Conservation (phyloP, 192 early-diverging fungal species). For the Spizellomyces sp. region DNA sequence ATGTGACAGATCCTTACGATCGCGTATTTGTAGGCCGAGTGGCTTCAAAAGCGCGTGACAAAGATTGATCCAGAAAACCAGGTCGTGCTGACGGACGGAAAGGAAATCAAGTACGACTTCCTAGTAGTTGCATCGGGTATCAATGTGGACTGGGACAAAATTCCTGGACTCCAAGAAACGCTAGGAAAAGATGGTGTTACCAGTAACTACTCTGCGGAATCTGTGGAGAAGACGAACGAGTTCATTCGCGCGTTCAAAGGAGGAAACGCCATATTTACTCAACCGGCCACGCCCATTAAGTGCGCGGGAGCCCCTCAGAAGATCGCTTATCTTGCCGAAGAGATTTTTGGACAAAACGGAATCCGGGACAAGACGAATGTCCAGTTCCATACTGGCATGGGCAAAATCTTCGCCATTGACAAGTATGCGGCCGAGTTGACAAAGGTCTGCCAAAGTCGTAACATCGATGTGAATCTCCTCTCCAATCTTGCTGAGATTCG, state of each 20-base stretch:
- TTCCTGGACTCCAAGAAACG: slow-evolving; percentile 73
- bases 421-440: slow-evolving; percentile 78
- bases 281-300: slow-evolving; percentile 85
- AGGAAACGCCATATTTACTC: slow-evolving; percentile 84
- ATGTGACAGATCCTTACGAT: too few species aligned
- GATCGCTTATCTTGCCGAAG: slow-evolving; percentile 86
- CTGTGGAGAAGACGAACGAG: slow-evolving; percentile 73
- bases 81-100: slow-evolving; percentile 67
- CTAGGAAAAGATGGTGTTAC: slow-evolving; percentile 80
- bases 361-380: slow-evolving; percentile 68
- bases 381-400: slow-evolving; percentile 77
- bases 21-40: slow-evolving; percentile 57
- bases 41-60: slow-evolving; percentile 73
- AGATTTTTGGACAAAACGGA: slow-evolving; percentile 71
- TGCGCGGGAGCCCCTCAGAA: slow-evolving; percentile 89
- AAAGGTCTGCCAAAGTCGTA: slow-evolving; percentile 66
- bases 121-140: slow-evolving; percentile 80
- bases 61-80: slow-evolving; percentile 72
- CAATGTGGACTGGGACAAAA: slow-evolving; percentile 72
- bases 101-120: slow-evolving; percentile 66
- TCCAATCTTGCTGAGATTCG: slow-evolving; percentile 73
- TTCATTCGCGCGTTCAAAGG: slow-evolving; percentile 71
- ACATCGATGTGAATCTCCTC: slow-evolving; percentile 69
- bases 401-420: slow-evolving; percentile 85
- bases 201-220: slow-evolving; percentile 76